Evolutionary conservation across 768 basidiomycete species (phyloP), one percentile per base, ranked within the genome.

Genomic region (Cystobasidium ongulense): DNA sequence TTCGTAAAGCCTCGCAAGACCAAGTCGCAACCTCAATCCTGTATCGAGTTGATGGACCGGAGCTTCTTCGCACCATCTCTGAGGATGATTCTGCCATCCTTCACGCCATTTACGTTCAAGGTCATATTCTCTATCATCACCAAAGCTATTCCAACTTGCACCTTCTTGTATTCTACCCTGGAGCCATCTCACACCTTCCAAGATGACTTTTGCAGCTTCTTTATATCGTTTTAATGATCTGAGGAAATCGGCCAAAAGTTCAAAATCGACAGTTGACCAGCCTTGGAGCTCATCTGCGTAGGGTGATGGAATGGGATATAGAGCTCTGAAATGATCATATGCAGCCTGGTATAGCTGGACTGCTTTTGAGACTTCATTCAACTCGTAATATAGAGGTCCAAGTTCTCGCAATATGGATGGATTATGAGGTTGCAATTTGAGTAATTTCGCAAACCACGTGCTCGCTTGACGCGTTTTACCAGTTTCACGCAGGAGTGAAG

Each of bases 81-180:
- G 84, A 5, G 87, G 80, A 41, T 85, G 84, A 1, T 84, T 75
- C 78, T 73, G 84, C 83, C 80, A 81, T 10, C 73, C 75, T 8
- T 76, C 53, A 29, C 81, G 67, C 78, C 76, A 81, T 73, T 79
- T 82, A 80, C 79, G 57, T 57, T 76, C 75, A n/a, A 54, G 80
- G 68, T 80, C 91, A 78, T 86, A 99, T 81, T 99, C 95, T 62
- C 93, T 84, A 79, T 99, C 95, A 79, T 99, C 94, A 35, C 85
- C 86, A 67, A 87, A 86, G 25, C 85, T 80, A 76, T 92, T 90
- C 92, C 93, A 97, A 72, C 88, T 87, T 67, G 83, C 84, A 79
- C 89, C 88, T 57, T 85, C 83, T 36, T 78, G 75, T n/a, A 82
- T 82, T 36, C 95, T 83, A 0, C 91, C 91, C 80, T 97, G 91